Percentiles rank a stretch among this genome's conserved stretches.
Evolutionary conservation across 441 rosid genomes (phyloP).

Genomic region (Corymbia citriodora): DNA sequence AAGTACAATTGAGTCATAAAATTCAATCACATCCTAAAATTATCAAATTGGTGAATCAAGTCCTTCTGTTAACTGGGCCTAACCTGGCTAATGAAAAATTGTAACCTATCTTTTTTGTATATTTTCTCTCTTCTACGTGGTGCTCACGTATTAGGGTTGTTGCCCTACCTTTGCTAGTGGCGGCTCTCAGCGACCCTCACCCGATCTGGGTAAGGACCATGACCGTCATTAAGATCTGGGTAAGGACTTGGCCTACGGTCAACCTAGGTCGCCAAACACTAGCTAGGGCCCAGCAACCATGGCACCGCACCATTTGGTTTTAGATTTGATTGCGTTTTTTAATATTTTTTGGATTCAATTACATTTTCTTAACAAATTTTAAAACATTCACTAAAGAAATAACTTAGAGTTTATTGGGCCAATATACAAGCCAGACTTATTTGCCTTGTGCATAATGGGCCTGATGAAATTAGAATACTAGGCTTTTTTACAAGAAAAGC

Average conservation of each 20-base stretch:
- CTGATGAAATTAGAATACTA: neutral
- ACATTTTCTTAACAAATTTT: neutral
- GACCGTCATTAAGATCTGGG: neutral
- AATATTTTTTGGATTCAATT: neutral
- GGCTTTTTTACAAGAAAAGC: neutral
- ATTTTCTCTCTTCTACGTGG: neutral
- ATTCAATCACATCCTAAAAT: neutral
- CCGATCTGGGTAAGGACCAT: fast-evolving
- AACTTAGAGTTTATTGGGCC: neutral
- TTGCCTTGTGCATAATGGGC: neutral
- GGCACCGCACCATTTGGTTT: no score
- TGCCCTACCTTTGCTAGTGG: neutral
- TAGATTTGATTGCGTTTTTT: neutral
- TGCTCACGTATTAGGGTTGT: neutral
- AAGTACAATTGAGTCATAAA: neutral
- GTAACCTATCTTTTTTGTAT: neutral
- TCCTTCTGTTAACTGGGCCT: fast-evolving
- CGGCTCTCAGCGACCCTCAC: neutral
- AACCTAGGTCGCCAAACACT: no score
- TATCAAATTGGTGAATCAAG: neutral
- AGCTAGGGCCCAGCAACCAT: fast-evolving
- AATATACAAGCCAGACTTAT: neutral
- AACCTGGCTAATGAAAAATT: neutral
- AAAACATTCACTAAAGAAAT: fast-evolving
- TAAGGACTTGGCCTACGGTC: neutral